Base-by-base conservation (phyloP, 495 filamentous ascomycete genomes). In the Aspergillus conjunctus region DNA sequence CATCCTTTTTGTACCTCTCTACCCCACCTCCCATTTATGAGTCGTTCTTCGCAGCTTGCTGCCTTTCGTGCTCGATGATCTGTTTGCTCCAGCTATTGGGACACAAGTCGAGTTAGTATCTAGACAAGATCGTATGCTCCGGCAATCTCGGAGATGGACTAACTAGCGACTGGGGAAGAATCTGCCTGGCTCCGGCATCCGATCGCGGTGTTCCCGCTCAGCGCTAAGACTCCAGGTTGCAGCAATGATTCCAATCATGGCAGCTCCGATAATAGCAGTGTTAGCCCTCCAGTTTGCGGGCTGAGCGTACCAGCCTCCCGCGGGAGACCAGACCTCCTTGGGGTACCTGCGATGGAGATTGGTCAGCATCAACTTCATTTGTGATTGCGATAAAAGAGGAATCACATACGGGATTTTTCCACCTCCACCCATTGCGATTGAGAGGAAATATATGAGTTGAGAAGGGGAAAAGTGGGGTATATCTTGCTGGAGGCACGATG, bases 291-390 rank as follows among this genome's bases (percentile, higher is more conserved):
- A 98, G 82, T 98, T 98, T 63, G 80, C 79, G 10, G 94, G 94
- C 73, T 92, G 93, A 32, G 88, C 77, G 77, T 98, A 98, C 94
- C 95, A 98, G 69, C 94, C 94, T 81, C 94, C 94, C 58, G 94
- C 83, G 60, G 94, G 94, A 69, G 94, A 98, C 94, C 94, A 98
- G 80, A 98, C 90, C 81, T 98, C 92, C 81, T 97, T 97, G 71
- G 94, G 94, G 77, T 97, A 97, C 71, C 93, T 98, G 68, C 31
- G 62, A 34, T 55, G 50, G 51, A 52, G 18, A 61, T 61, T 33
- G 51, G 66, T 75, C 50, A 75, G 75, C 48, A 60, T 55, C 37
- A 45, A 58, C 21, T 22, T 22, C 31, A 48, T 22, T 48, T 49
- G 59, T 17, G 20, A 17, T 41, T 10, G 6, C 4, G 17, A 20